Evolutionary conservation across 192 early-diverging fungal species (phyloP), one percentile per base, ranked within the genome.

Genomic region (Coemansia biformis): DNA sequence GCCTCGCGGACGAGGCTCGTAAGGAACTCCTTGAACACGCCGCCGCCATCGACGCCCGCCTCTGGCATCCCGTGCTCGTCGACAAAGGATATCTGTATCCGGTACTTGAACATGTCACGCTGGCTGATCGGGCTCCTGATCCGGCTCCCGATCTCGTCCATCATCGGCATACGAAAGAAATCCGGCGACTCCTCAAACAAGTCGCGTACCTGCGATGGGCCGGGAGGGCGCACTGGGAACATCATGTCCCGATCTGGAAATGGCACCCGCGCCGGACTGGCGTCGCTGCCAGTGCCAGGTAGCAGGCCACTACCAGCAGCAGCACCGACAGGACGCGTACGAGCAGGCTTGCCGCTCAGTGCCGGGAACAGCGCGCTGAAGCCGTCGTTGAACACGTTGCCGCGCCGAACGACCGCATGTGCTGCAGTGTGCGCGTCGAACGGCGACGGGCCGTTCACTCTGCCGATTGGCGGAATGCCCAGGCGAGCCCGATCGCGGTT

Each of bases 1-100:
- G 88, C 87, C 52, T 93, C 83, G 24, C 59, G 75, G 1, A 80
- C 68, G 15, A 87, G 56, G 35, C 79, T 82, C 43, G 88, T 95
- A 30, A 98, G 67, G 52, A 98, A 98, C 67, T 98, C 95, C 38
- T 98, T 98, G 60, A 98, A 98, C 10, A 98, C 84, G 29, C 95
- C 93, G 23, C 92, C 92, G 39, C 95, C 95, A 59, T 98, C 95
- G 51, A 98, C 89, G 1, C 95, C 95, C 10, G 88, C 89, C 56
- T 98, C 95, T 10, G 59, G 63, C 24, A 92, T 65, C 0, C 92
- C 92, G 48, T 86, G 86, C 44, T 83, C 80, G 51, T 87, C 86
- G 17, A 92, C 78, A 78, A 98, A 96, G 5, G 79, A 73, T 41
- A 98, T 94, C 19, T 83, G 77, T 39, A 98, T 79, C 8, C 83